These are phyloP conservation scores for Wallacemonas sp. DNA, from an alignment of 208 protist species.

Conservation along the genomic window DNA sequence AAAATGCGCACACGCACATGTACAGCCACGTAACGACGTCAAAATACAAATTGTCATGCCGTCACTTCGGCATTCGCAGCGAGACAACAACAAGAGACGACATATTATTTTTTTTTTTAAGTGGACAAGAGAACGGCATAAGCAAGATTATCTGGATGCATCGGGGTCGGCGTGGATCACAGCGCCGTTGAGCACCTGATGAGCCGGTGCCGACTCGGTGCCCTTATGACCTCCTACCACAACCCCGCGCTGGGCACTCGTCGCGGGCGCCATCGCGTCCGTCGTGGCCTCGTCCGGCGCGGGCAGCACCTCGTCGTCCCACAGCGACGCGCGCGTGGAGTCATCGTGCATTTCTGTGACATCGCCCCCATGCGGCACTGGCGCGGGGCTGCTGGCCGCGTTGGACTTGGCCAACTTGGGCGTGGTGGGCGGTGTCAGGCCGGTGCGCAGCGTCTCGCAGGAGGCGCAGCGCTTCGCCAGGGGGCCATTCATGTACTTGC, in stretches of 20 bases:
- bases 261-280: neutral
- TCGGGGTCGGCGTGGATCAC: neutral
- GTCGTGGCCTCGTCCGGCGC: neutral
- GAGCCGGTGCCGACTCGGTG: neutral
- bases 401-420: neutral
- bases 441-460: constrained; percentile 53
- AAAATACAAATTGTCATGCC: too few relatives aligned
- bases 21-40: too few relatives aligned
- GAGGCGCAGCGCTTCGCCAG: constrained; percentile 49
- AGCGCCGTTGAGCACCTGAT: neutral
- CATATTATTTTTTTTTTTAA: too few relatives aligned
- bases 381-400: neutral
- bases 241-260: neutral
- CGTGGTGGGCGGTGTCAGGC: constrained; percentile 3
- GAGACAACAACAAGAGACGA: too few relatives aligned
- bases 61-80: too few relatives aligned
- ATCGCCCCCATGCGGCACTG: neutral
- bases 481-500: constrained; percentile 71
- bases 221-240: neutral
- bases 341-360: neutral
- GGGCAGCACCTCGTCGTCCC: constrained; percentile 15
- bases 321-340: neutral
- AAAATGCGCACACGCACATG: too few relatives aligned
- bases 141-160: neutral
- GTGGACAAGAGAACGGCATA: neutral